A percentile compares a stretch with the other conserved stretches of the same genome.
These are phyloP conservation scores for Erysimum cheiri DNA, from an alignment of 441 rosid genomes.

Conservation along the genomic window DNA sequence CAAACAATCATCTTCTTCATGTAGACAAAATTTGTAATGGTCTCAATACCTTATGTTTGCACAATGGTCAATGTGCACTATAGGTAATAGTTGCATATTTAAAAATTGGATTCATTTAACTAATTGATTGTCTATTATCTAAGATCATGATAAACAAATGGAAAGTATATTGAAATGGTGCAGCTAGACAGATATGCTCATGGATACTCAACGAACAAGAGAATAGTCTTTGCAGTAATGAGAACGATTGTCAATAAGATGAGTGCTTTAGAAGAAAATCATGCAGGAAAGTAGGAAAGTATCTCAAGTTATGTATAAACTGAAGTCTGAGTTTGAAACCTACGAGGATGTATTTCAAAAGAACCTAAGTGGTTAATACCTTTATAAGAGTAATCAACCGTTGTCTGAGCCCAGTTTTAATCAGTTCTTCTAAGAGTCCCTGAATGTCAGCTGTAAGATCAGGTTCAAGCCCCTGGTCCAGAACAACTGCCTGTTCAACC, in stretches of 20 bases:
- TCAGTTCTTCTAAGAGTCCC: slow-evolving; percentile 77
- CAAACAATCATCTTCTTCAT: neutral
- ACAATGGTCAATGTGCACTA: slow-evolving; percentile 14
- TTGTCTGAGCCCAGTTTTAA: slow-evolving; percentile 76
- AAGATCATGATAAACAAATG: slow-evolving; percentile 18
- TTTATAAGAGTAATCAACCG: slow-evolving; percentile 77
- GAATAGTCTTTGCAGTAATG: neutral
- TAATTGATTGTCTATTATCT: neutral
- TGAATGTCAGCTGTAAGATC: slow-evolving; percentile 81
- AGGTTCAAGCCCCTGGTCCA: slow-evolving; percentile 82
- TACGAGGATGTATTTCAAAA: slow-evolving; percentile 22
- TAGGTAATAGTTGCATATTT: neutral
- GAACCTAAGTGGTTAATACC: slow-evolving; percentile 50
- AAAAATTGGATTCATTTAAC: neutral
- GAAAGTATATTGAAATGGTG: slow-evolving; percentile 11
- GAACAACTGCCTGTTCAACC: slow-evolving; percentile 81
- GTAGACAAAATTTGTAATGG: neutral
- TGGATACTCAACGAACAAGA: slow-evolving; percentile 4
- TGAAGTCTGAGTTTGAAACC: slow-evolving; percentile 3
- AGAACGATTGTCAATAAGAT: neutral
- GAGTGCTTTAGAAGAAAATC: slow-evolving; percentile 5
- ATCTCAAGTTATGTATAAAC: neutral
- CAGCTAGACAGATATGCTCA: slow-evolving; percentile 17
- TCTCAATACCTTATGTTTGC: slow-evolving; percentile 14
- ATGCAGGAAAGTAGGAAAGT: slow-evolving; percentile 15